Conservation (phyloP, 1,284 basidiomycete genomes). For the Moesziomyces parantarcticus region DNA sequence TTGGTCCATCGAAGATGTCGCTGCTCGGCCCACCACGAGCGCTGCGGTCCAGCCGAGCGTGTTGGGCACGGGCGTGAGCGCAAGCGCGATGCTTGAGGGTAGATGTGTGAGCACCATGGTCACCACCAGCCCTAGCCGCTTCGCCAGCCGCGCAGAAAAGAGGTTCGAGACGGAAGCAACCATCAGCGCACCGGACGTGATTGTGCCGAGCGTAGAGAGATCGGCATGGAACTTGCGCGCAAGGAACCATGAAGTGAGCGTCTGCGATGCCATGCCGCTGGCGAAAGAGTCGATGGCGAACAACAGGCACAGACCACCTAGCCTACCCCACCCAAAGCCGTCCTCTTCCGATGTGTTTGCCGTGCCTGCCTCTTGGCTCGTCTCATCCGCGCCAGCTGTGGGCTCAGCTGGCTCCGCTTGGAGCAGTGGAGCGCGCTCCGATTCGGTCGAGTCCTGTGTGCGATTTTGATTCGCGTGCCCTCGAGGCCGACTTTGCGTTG, state of each 20-base stretch:
- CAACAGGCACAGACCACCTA: slow-evolving; percentile 14
- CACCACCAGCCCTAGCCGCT: slow-evolving; percentile 10
- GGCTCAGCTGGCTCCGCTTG: not conserved
- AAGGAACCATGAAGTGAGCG: slow-evolving; percentile 22
- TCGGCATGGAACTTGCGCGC: slow-evolving; percentile 28
- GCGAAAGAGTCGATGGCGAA: slow-evolving; percentile 30
- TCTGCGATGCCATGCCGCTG: slow-evolving; percentile 29
- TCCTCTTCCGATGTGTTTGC: not conserved
- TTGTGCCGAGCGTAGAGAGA: slow-evolving; percentile 18
- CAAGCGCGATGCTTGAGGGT: slow-evolving; percentile 14
- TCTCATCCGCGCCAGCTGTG: no score
- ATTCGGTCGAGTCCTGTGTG: not conserved
- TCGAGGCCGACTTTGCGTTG: no score
- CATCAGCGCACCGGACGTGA: slow-evolving; percentile 17
- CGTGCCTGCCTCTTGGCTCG: no score
- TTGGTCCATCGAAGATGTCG: slow-evolving; percentile 23
- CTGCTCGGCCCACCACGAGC: slow-evolving; percentile 19
- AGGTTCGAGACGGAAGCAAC: slow-evolving; percentile 27
- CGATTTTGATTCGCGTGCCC: slow-evolving; percentile 3
- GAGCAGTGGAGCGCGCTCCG: slow-evolving; percentile 15
- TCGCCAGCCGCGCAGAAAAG: slow-evolving; percentile 24
- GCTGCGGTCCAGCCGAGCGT: slow-evolving; percentile 14
- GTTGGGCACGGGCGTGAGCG: slow-evolving; percentile 7
- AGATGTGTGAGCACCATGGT: slow-evolving; percentile 32
- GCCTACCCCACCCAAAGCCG: slow-evolving; percentile 3